Percentiles rank a stretch among this genome's conserved stretches.
Evolutionary conservation across 306 rosid species (phyloP).

Genomic region (Pyrus betulifolia): DNA sequence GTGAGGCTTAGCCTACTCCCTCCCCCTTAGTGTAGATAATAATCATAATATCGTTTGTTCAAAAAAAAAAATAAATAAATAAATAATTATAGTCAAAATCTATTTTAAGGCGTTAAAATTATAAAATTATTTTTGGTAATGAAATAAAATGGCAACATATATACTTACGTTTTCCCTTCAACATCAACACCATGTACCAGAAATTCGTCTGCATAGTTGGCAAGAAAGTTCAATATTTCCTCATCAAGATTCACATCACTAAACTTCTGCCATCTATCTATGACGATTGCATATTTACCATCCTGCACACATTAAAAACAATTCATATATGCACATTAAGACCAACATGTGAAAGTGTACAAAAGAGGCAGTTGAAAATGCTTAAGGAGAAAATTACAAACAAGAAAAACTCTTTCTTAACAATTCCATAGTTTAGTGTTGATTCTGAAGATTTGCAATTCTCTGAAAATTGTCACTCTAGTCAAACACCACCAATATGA

Average conservation of each 20-base stretch:
- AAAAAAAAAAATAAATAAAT: no score
- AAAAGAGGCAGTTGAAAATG: conserved; percentile 9
- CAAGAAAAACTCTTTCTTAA: neutral
- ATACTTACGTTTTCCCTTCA: conserved; percentile 87
- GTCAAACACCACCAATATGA: neutral
- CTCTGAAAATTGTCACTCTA: neutral
- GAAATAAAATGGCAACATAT: neutral
- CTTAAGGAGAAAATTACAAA: neutral
- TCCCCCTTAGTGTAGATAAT: no score
- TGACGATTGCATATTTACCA: conserved; percentile 81
- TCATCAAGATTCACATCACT: conserved; percentile 64
- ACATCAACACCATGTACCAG: conserved; percentile 95
- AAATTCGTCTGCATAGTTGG: conserved; percentile 82
- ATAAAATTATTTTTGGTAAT: neutral
- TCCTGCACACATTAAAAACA: conserved; percentile 41
- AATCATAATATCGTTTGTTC: no score
- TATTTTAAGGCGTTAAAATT: neutral
- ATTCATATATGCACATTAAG: neutral
- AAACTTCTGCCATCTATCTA: conserved; percentile 96
- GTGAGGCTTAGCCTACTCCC: no score
- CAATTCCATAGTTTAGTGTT: neutral
- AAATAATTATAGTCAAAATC: neutral
- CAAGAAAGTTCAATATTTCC: conserved; percentile 60
- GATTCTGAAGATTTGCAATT: neutral
- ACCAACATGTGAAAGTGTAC: neutral